Conservation (phyloP, 768 basidiomycete genomes). For the Suillus subluteus region DNA sequence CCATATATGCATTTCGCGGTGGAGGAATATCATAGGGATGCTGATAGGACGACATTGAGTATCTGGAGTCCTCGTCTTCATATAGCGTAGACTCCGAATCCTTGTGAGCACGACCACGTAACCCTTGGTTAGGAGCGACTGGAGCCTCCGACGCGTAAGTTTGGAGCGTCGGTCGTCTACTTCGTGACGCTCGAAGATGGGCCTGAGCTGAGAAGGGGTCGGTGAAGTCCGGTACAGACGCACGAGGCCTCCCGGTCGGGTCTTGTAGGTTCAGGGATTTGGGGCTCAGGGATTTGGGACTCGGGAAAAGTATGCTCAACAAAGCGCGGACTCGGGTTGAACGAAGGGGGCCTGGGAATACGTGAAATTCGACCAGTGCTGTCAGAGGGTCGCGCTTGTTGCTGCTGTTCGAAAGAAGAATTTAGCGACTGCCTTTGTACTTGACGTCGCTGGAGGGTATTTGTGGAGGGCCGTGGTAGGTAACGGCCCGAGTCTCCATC, state of each 20-base stretch:
- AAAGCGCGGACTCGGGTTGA: background rate
- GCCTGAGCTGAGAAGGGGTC: conserved; percentile 5
- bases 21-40: conserved; percentile 66
- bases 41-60: conserved; percentile 56
- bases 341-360: background rate
- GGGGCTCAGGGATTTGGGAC: background rate
- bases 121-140: background rate
- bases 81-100: background rate
- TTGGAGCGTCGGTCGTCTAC: background rate
- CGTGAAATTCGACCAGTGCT: background rate
- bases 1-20: conserved; percentile 47
- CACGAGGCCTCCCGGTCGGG: background rate
- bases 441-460: conserved; percentile 1
- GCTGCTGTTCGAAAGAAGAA: conserved; percentile 1
- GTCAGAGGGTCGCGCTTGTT: background rate
- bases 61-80: conserved; percentile 38
- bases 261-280: background rate
- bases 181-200: background rate
- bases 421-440: background rate
- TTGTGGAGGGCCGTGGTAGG: background rate
- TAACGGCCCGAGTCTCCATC: background rate
- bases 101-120: background rate
- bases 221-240: background rate
- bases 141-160: background rate
- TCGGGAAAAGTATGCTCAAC: background rate